Evolutionary conservation across 164 flowering plant genomes (phyloP).

Genomic region (Liquidambar formosana): DNA sequence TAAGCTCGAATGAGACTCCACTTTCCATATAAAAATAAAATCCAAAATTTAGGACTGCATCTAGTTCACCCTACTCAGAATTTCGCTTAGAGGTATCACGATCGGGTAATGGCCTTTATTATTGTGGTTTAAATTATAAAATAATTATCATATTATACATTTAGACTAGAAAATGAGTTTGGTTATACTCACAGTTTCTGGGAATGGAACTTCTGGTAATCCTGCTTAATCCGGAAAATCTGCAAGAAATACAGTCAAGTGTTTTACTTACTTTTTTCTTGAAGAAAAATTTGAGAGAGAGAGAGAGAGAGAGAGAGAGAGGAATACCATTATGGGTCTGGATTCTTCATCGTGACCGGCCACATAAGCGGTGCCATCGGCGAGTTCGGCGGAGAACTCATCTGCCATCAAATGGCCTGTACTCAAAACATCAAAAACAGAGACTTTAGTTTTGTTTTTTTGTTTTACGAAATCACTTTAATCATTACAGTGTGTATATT

Average conservation of each 20-base stretch:
- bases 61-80: too few relatives aligned
- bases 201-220: conserved; percentile 87
- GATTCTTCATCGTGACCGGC: conserved; percentile 87
- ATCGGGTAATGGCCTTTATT: too few relatives aligned
- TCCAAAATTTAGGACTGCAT: too few relatives aligned
- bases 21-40: too few relatives aligned
- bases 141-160: too few relatives aligned
- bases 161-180: too few relatives aligned
- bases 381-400: conserved; percentile 89
- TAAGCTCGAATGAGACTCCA: too few relatives aligned
- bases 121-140: too few relatives aligned
- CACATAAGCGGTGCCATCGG: conserved; percentile 93
- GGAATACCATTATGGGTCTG: conserved; percentile 79
- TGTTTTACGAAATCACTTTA: conserved; percentile 11
- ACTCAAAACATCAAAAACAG: conserved; percentile 4
- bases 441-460: conserved; percentile 1
- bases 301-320: not conserved
- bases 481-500: conserved; percentile 9
- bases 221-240: conserved; percentile 95
- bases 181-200: conserved; percentile 92
- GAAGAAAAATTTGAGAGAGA: not conserved
- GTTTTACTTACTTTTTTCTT: not conserved
- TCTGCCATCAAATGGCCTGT: conserved; percentile 88
- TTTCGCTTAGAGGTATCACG: too few relatives aligned
- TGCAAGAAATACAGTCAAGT: conserved; percentile 26